phyloP scores from a whole-genome alignment of 306 rosid species.

The Pyrus bretschneideri region DNA sequence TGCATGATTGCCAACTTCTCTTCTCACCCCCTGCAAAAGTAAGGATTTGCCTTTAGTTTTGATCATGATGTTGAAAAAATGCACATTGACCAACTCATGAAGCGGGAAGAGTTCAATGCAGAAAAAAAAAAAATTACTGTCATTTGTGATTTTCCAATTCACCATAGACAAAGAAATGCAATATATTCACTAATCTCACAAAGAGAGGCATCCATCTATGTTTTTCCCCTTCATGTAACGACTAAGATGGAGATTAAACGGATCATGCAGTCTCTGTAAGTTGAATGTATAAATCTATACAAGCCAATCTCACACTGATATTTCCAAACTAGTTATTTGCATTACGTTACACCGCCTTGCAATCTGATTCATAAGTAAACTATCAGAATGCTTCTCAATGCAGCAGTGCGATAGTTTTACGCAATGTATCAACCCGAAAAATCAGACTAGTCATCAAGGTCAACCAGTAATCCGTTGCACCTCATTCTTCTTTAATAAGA shows the following conservation, averaged over 20 bases:
- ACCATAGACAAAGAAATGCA: neutral
- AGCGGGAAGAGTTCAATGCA: neutral
- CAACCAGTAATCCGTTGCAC: too few relatives aligned
- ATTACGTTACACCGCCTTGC: too few relatives aligned
- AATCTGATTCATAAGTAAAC: neutral
- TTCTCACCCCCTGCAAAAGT: slow-evolving; percentile 79
- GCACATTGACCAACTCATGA: neutral
- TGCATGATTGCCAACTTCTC: slow-evolving; percentile 85
- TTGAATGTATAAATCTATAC: neutral
- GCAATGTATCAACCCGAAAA: neutral
- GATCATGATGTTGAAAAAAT: neutral
- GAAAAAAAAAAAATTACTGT: neutral
- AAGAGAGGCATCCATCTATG: neutral
- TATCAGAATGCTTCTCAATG: neutral
- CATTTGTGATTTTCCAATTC: neutral
- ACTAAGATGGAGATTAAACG: neutral
- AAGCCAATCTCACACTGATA: neutral
- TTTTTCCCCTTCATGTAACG: neutral
- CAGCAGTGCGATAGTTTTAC: neutral
- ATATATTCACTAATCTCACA: neutral
- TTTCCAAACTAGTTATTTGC: neutral
- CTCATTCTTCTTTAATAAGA: too few relatives aligned
- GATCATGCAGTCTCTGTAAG: neutral
- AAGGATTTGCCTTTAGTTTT: neutral
- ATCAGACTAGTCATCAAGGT: too few relatives aligned